These are phyloP conservation scores for Flaveria sonorensis DNA, from an alignment of 129 eudicot species.

Conservation along the genomic window DNA sequence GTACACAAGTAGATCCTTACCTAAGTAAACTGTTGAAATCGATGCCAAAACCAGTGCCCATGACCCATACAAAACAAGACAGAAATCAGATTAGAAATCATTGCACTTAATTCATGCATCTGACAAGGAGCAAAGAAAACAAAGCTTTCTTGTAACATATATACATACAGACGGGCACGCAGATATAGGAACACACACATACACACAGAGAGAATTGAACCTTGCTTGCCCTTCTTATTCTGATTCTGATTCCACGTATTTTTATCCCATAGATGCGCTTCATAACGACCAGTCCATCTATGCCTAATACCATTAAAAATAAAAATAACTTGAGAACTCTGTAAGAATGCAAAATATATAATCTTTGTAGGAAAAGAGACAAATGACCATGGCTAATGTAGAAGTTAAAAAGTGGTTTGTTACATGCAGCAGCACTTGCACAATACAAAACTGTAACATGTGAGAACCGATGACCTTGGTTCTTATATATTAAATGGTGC, in stretches of 20 bases:
- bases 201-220: constrained; percentile 38
- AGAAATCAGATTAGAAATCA: constrained; percentile 36
- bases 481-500: constrained; percentile 21
- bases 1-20: constrained; percentile 45
- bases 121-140: constrained; percentile 20
- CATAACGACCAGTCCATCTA: constrained; percentile 99
- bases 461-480: constrained; percentile 23
- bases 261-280: constrained; percentile 99
- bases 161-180: not conserved
- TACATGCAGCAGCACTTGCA: constrained; percentile 22
- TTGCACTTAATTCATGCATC: constrained; percentile 18
- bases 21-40: constrained; percentile 77
- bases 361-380: constrained; percentile 10
- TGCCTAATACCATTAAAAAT: constrained; percentile 55
- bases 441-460: not conserved
- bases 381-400: constrained; percentile 10
- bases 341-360: constrained; percentile 2
- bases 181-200: not conserved
- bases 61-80: constrained; percentile 41
- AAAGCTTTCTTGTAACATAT: constrained; percentile 15
- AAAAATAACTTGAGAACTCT: constrained; percentile 21
- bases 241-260: constrained; percentile 99
- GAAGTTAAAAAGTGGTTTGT: constrained; percentile 14
- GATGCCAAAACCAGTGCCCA: constrained; percentile 33
- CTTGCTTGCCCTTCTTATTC: constrained; percentile 98